Evolutionary conservation across 306 rosid genomes (phyloP), one percentile per base, ranked within the genome.

Genomic region (Comarum palustre): DNA sequence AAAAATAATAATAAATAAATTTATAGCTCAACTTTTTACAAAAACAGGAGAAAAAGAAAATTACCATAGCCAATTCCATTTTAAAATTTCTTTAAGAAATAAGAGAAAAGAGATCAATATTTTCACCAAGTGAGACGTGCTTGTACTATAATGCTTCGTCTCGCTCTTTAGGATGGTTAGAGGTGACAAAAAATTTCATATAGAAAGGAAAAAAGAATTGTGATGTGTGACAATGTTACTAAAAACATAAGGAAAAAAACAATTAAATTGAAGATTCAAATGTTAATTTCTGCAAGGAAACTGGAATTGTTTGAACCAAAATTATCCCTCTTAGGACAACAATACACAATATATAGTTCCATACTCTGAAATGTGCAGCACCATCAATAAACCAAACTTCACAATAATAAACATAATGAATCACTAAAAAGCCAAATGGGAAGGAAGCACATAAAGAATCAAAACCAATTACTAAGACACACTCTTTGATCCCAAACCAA

Each of bases 281-380:
- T 29, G 31, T 29, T 29, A 29, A 2, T 29, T 29, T 29, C 31
- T 29, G 31, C 31, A 29, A 29, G 31, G 31, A 29, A 29, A 29
- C 31, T 29, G 31, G 2, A 29, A 29, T 29, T 29, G 31, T 29
- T 29, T 29, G 39, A 55, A 17, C 22, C 59, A 52, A 43, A 32
- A 45, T 51, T n/a, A 31, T 11, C 59, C 36, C 58, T 6, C 7
- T 47, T 29, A 36, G 24, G 22, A 15, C 47, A 32, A 64, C 65
- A 29, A 27, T 45, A 57, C 63, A 43, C 27, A 43, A 17, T 16
- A 48, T 77, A 60, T 62, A 52, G 75, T 12, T 31, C 54, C 64
- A 67, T 66, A 76, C 63, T 70, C 63, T 46, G 74, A 81, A 78
- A 78, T 76, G 69, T 82, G 84, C 85, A 75, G 68, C 75, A 80